Evolutionary conservation across 2,329 filamentous ascomycete species (phyloP).

Genomic region (Trichoderma koningiopsis): DNA sequence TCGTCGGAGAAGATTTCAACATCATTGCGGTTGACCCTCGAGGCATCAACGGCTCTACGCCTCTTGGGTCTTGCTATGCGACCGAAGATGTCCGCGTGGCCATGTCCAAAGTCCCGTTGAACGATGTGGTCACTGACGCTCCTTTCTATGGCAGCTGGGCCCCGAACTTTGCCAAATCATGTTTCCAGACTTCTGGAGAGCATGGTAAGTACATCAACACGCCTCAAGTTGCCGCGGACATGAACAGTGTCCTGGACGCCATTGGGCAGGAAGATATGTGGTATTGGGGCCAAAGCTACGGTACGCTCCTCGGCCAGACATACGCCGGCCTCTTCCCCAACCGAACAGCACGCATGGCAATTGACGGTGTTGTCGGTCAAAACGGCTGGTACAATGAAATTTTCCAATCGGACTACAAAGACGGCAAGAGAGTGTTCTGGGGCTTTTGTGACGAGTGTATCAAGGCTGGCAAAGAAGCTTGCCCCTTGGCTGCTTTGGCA

Average conservation of each 20-base stretch:
- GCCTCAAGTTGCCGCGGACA: conserved; percentile 53
- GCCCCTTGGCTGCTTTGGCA: conserved; percentile 44
- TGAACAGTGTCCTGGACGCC: conserved; percentile 52
- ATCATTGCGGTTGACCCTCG: conserved; percentile 52
- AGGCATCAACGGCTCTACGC: conserved; percentile 41
- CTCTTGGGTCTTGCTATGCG: conserved; percentile 45
- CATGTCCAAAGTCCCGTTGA: neutral
- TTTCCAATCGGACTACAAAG: conserved; percentile 34
- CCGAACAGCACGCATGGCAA: conserved; percentile 38
- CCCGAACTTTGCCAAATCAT: conserved; percentile 45
- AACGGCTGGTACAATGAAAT: conserved; percentile 39
- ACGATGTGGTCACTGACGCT: conserved; percentile 39
- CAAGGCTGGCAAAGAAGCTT: conserved; percentile 47
- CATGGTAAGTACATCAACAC: conserved; percentile 51
- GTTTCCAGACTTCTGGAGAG: conserved; percentile 48
- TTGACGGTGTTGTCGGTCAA: conserved; percentile 41
- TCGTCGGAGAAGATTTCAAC: conserved; percentile 48
- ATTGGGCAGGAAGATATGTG: conserved; percentile 38
- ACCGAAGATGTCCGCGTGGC: conserved; percentile 38
- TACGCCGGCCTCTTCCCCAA: conserved; percentile 45
- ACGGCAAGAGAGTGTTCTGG: conserved; percentile 37
- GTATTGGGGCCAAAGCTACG: conserved; percentile 50
- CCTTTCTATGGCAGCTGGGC: conserved; percentile 46
- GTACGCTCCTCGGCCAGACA: conserved; percentile 44
- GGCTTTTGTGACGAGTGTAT: conserved; percentile 42